Percentiles rank a stretch among this genome's conserved stretches.
phyloP scores from a whole-genome alignment of 2,329 filamentous ascomycete genomes.

The Diplodia intermedia region DNA sequence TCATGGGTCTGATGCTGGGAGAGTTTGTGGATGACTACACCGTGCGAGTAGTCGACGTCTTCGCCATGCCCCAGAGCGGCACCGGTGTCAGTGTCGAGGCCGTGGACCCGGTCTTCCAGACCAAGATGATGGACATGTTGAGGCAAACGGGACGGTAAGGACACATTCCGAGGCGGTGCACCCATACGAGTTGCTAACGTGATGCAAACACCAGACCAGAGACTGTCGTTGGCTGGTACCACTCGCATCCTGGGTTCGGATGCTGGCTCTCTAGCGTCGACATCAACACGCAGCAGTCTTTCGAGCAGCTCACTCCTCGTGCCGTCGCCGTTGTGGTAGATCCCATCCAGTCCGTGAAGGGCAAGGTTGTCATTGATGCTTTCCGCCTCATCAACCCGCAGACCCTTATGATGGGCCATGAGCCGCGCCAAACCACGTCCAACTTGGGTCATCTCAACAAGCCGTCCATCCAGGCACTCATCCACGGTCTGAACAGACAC shows the following conservation, averaged over 20 bases:
- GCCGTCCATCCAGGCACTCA: constrained; percentile 98
- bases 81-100: constrained; percentile 98
- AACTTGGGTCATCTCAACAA: constrained; percentile 99
- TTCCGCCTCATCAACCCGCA: constrained; percentile 99
- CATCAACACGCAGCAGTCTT: constrained; percentile 99
- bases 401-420: constrained; percentile 96
- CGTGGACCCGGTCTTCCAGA: constrained; percentile 98
- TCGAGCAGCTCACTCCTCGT: constrained; percentile 95
- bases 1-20: constrained; percentile 99
- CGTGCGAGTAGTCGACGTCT: constrained; percentile 96
- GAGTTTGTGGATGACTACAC: constrained; percentile 99
- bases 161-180: neutral
- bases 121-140: constrained; percentile 99
- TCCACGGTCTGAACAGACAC: constrained; percentile 96
- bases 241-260: constrained; percentile 98
- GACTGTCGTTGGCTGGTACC: constrained; percentile 98
- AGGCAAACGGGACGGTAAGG: constrained; percentile 90
- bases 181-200: neutral
- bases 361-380: constrained; percentile 98
- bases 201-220: constrained; percentile 70
- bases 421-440: constrained; percentile 95
- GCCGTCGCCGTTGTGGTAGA: constrained; percentile 98
- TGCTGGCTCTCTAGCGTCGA: constrained; percentile 99
- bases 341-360: constrained; percentile 98
- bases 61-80: constrained; percentile 98